A percentile compares a stretch with the other conserved stretches of the same genome.
Conservation (phyloP, 331 rosid species). For the Acacia pycnantha region DNA sequence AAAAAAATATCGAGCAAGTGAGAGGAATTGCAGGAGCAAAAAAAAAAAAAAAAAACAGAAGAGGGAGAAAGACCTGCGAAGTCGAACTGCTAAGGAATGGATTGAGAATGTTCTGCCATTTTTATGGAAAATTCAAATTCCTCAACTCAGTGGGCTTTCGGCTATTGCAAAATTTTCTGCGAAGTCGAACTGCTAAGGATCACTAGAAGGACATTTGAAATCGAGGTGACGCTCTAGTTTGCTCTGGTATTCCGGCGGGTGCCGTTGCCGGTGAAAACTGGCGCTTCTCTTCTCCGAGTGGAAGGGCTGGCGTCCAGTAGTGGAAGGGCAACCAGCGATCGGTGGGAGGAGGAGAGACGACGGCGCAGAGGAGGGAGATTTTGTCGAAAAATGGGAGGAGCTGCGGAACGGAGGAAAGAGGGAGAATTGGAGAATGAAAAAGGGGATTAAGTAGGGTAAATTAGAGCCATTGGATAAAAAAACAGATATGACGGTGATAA, state of each 20-base stretch:
- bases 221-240: background rate
- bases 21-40: background rate
- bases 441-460: too few relatives aligned
- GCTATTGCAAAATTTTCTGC: background rate
- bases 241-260: background rate
- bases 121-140: background rate
- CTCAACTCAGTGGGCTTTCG: background rate
- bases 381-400: too few relatives aligned
- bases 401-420: too few relatives aligned
- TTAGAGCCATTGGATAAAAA: too few relatives aligned
- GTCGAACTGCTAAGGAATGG: constrained; percentile 7
- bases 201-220: background rate
- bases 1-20: background rate
- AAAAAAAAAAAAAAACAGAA: background rate
- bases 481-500: too few relatives aligned
- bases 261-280: background rate
- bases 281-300: background rate
- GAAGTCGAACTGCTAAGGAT: background rate
- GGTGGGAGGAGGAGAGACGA: too few relatives aligned
- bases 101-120: constrained; percentile 37
- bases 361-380: too few relatives aligned
- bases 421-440: too few relatives aligned
- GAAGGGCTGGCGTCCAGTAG: too few relatives aligned
- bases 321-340: too few relatives aligned
- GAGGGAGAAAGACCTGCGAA: constrained; percentile 46